Percentiles rank a stretch among this genome's conserved stretches.
Conservation (phyloP, 805 yeast species). For the Candida michaelii region DNA sequence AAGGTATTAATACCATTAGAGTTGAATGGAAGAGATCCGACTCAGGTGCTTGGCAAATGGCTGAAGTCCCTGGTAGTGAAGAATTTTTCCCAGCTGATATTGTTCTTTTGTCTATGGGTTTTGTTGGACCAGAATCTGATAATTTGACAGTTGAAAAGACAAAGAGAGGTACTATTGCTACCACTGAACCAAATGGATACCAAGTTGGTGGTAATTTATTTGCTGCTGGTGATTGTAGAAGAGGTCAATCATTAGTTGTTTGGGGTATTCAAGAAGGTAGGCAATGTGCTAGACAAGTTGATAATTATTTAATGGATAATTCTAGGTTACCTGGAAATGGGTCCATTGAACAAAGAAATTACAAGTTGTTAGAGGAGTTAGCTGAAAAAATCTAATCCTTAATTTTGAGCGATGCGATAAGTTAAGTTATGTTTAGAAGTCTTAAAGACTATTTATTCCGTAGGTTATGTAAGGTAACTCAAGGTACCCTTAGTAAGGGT, state of each 20-base stretch:
- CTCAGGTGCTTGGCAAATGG: slow-evolving; percentile 98
- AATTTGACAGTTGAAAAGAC: slow-evolving; percentile 67
- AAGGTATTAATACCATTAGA: slow-evolving; percentile 92
- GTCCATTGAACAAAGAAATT: slow-evolving; percentile 83
- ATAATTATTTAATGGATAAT: slow-evolving; percentile 70
- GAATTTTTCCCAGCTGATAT: slow-evolving; percentile 94
- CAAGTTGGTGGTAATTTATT: slow-evolving; percentile 70
- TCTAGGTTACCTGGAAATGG: slow-evolving; percentile 93
- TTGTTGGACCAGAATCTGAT: slow-evolving; percentile 91
- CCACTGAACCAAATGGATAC: slow-evolving; percentile 63
- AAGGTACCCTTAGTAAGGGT: too few species aligned
- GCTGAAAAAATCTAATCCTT: slow-evolving; percentile 65
- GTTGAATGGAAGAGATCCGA: slow-evolving; percentile 98
- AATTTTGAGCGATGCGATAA: too few species aligned
- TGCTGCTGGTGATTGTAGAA: slow-evolving; percentile 98
- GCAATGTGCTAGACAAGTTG: slow-evolving; percentile 96
- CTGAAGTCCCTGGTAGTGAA: slow-evolving; percentile 92
- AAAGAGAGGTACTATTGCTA: slow-evolving; percentile 80
- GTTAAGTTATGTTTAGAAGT: too few species aligned
- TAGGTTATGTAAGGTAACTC: too few species aligned
- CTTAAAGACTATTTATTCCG: too few species aligned
- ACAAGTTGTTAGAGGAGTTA: slow-evolving; percentile 70
- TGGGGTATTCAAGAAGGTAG: slow-evolving; percentile 99
- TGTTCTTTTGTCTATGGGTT: slow-evolving; percentile 94
- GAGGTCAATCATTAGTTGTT: slow-evolving; percentile 96